Base-by-base conservation (phyloP, 2,329 filamentous ascomycete species). In the Lasiodiplodia sp. region DNA sequence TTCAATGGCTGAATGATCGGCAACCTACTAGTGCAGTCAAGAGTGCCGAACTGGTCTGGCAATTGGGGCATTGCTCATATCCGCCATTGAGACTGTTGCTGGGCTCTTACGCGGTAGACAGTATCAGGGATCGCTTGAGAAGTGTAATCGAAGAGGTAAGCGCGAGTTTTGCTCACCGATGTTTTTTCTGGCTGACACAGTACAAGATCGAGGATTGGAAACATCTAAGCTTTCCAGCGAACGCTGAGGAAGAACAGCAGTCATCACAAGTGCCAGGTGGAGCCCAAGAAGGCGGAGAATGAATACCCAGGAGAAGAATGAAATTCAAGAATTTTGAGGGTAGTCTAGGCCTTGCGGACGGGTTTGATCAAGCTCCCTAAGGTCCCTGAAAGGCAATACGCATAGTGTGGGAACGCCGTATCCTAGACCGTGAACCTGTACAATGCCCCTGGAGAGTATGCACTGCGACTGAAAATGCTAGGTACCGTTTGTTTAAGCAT, bases 61-160 rank as follows among this genome's bases (percentile, higher is more conserved):
- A 97, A 83, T 82, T 98, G 53, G 96, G 91, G 0, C 96, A 98
- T 83, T 98, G 95, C 81, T 91, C 90, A n/a, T 97, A 94, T 77
- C 96, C 96, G 62, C 96, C 96, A 0, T 79, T 98, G 71, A 84
- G 96, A 40, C 81, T 99, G 69, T 83, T 97, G n/a, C 81, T 98
- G 28, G 96, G 96, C 0, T 96, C 90, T 72, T 98, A 97, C 81
- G 95, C 96, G 1, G 95, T 98, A 47, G 95, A 99, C 79, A 97
- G 94, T 78, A 96, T 98, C 63, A 86, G 96, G 18, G 96, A 99
- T 81, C 87, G 95, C 23, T 81, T 98, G 75, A 88, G 93, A 72
- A 95, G 92, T 70, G 93, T 98, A 51, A 97, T 94, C 14, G 96
- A 98, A 80, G 96, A 99, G 83, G 87, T 96, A 72, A 73, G 75